Percentiles rank a stretch among this genome's conserved stretches.
Conservation (phyloP, 805 yeast genomes). For the Candida verbasci region DNA sequence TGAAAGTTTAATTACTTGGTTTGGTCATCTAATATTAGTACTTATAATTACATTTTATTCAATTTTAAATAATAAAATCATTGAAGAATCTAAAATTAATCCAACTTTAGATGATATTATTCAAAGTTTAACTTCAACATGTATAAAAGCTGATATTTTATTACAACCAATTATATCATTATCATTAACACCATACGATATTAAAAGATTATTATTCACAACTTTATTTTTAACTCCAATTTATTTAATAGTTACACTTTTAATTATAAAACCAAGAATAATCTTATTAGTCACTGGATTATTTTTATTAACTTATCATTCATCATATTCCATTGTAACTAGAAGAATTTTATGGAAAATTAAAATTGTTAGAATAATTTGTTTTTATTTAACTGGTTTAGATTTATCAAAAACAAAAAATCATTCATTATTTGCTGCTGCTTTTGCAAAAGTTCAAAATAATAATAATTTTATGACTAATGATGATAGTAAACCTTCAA, state of each 20-base stretch:
- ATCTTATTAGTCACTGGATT: constrained; percentile 56
- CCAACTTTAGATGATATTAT: constrained; percentile 88
- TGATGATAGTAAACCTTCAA: constrained; percentile 13
- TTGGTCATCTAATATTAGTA: constrained; percentile 75
- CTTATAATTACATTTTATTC: constrained; percentile 58
- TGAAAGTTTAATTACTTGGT: constrained; percentile 70
- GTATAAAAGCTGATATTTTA: constrained; percentile 71
- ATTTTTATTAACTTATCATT: constrained; percentile 75
- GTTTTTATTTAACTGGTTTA: constrained; percentile 83
- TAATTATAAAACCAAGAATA: constrained; percentile 67
- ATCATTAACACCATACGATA: constrained; percentile 72
- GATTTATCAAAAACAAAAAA: constrained; percentile 54
- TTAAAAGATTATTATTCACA: constrained; percentile 75
- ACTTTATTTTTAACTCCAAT: constrained; percentile 83
- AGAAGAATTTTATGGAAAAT: constrained; percentile 85
- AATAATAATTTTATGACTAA: constrained; percentile 19
- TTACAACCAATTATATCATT: constrained; percentile 74
- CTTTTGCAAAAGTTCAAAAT: constrained; percentile 49
- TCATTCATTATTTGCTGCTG: constrained; percentile 50
- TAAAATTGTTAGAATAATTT: constrained; percentile 59
- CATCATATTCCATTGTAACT: constrained; percentile 78
- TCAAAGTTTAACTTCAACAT: constrained; percentile 67
- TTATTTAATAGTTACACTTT: constrained; percentile 64
- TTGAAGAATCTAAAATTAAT: constrained; percentile 53
- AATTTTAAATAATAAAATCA: constrained; percentile 51